Base-by-base conservation (phyloP, 805 yeast genomes). In the Huiozyma sinensis region DNA sequence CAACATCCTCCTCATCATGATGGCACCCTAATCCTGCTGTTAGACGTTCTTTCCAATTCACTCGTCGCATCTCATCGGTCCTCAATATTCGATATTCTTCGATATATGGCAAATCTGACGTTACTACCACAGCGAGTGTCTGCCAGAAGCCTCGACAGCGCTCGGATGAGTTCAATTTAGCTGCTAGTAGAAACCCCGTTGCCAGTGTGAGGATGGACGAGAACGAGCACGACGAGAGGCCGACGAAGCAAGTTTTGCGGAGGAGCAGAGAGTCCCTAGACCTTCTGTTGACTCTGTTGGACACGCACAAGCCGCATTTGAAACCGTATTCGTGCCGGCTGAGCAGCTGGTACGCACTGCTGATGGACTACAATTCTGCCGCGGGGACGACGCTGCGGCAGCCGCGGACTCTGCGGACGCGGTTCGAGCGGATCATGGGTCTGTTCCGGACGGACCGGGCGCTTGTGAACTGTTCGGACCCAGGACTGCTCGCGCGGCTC, bases 371-470 rank as follows among this genome's bases (percentile, higher is more conserved):
- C 42, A 62, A 61, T 46, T 12, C 36, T 2, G 39, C 37, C 10
- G 51, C 59, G 2, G 58, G 53, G 9, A 47, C 49, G 8, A 45
- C 45, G 7, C 58, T 58, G 33, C 55, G 54, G 33, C 66, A 61
- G 41, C 51, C 51, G 28, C 53, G 66, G 28, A 61, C 65, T 3
- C 33, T 62, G 29, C 56, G 52, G 48, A 54, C 47, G 7, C 50
- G 60, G 34, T 61, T 58, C 36, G 57, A 56, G 12, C 58, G 54
- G 43, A 36, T 62, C 36, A 47, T 48, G 31, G 54, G 49, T 5
- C 27, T 43, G 6, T 52, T 45, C 40, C 36, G 42, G 7, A 44
- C 33, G 4, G 50, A 47, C 38, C 45, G 42, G 13, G 38, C 31
- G 6, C 11, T 29, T 28, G 40, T 48, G 6, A 7, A 8, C 2